A percentile compares a stretch with the other conserved stretches of the same genome.
Conservation (phyloP, 2,329 filamentous ascomycete genomes). For the Neonectria sp. region DNA sequence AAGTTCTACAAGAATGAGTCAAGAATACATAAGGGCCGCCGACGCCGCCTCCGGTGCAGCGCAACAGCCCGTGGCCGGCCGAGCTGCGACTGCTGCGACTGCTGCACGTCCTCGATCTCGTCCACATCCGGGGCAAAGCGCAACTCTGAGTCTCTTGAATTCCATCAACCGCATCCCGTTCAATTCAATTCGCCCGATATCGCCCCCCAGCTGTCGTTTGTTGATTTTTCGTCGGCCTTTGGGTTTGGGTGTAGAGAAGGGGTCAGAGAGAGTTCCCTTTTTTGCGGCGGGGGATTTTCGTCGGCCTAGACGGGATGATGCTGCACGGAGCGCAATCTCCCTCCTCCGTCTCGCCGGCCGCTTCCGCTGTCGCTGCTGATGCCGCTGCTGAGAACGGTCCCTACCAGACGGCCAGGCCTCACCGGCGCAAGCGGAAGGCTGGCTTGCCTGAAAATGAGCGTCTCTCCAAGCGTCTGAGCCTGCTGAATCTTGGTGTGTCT, state of each 20-base stretch:
- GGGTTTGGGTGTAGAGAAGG: slow-evolving; percentile 24
- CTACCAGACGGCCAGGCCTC: slow-evolving; percentile 40
- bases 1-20: slow-evolving; percentile 64
- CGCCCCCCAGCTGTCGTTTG: background rate
- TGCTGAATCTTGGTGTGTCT: slow-evolving; percentile 82
- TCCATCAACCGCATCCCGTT: slow-evolving; percentile 16
- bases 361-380: slow-evolving; percentile 26
- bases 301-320: slow-evolving; percentile 49
- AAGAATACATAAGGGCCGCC: slow-evolving; percentile 55
- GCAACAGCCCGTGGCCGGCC: slow-evolving; percentile 45
- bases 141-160: slow-evolving; percentile 11
- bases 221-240: background rate
- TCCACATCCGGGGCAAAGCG: slow-evolving; percentile 32
- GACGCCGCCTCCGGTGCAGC: slow-evolving; percentile 38
- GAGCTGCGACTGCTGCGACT: slow-evolving; percentile 38
- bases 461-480: slow-evolving; percentile 86
- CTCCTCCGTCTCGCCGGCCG: slow-evolving; percentile 39
- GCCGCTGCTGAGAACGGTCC: slow-evolving; percentile 19
- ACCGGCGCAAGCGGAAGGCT: slow-evolving; percentile 71
- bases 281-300: slow-evolving; percentile 26
- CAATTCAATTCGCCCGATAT: slow-evolving; percentile 19
- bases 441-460: slow-evolving; percentile 77
- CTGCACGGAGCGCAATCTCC: slow-evolving; percentile 54
- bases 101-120: slow-evolving; percentile 44
- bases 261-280: slow-evolving; percentile 14